Conservation (phyloP, 2,329 filamentous ascomycete genomes). For the Fusarium anguioides region DNA sequence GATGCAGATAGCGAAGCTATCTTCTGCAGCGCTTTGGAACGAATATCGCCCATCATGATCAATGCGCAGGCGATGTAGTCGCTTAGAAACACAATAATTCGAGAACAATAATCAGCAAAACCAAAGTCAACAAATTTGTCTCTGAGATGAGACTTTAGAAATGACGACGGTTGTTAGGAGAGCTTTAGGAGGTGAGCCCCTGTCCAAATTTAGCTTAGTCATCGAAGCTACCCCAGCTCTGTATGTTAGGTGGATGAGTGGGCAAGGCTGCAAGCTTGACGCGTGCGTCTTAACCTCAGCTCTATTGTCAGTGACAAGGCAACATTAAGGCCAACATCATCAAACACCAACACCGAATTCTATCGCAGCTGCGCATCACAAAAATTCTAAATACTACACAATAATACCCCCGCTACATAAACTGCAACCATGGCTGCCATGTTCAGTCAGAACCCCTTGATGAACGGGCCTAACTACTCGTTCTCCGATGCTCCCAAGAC, state of each 20-base stretch:
- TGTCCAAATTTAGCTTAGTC: constrained; percentile 52
- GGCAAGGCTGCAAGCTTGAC: constrained; percentile 66
- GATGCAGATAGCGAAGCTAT: constrained; percentile 72
- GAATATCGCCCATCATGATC: constrained; percentile 66
- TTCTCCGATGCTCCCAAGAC: constrained; percentile 70
- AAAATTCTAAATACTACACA: background rate
- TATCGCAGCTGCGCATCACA: constrained; percentile 21
- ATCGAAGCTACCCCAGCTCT: constrained; percentile 52
- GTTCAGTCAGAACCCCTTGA: constrained; percentile 76
- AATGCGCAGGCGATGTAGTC: background rate
- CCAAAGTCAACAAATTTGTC: constrained; percentile 34
- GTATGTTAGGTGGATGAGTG: constrained; percentile 20
- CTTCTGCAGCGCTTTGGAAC: constrained; percentile 72
- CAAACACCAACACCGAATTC: constrained; percentile 15
- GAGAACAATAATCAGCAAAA: constrained; percentile 7
- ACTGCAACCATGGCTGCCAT: constrained; percentile 68
- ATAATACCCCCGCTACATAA: background rate
- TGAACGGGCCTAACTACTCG: constrained; percentile 77
- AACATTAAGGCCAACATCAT: constrained; percentile 33
- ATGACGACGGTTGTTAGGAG: constrained; percentile 38
- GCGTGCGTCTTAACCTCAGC: constrained; percentile 52
- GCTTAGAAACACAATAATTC: constrained; percentile 8
- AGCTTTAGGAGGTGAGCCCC: constrained; percentile 42
- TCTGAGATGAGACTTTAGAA: constrained; percentile 25
- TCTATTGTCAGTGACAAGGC: constrained; percentile 37